Evolutionary conservation across 2,329 filamentous ascomycete species (phyloP), one percentile per base, ranked within the genome.

Genomic region (Aspergillus pseudoviridinutans): DNA sequence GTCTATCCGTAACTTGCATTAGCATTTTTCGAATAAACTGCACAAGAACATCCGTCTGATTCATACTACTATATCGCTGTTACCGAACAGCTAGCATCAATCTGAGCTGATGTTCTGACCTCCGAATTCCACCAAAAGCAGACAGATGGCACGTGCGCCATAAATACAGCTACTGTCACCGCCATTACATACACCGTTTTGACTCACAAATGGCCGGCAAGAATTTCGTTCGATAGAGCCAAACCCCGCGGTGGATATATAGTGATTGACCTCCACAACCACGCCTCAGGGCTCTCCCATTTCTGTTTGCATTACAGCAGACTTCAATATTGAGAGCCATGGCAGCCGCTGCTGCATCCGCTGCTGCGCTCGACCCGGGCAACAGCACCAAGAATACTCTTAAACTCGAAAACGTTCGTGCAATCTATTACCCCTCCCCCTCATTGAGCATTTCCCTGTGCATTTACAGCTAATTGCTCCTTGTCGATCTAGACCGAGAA

Each of bases 331-430:
- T 47, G 55, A 63, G 61, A 68, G 72, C 64, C 64, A 76, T 76
- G 74, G 71, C 74, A 62, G 73, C 74, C 63, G 74, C 73, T 50
- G 74, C 72, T 59, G 83, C 84, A 61, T 83, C 82, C 49, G 74
- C 82, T 63, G 78, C 80, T 67, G 80, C 80, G 62, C 76, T 86
- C 65, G 80, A 84, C 68, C 81, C 82, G 55, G 76, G 76, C 68
- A 78, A 80, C 64, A 77, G 77, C 67, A 77, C 81, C 50, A 81
- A 83, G 66, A 86, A 85, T 62, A 87, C 84, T 44, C 75, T 88
- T 61, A 87, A 87, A 70, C 81, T 88, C 62, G 85, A 88, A 75
- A 86, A 86, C 63, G 71, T 72, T 60, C 54, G 20, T 47, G 14
- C 58, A 58, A 54, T 51, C 47, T 24, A 46, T 46, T 61, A 58